Evolutionary conservation across 2,329 filamentous ascomycete species (phyloP).

Genomic region (Arthrobotrys entomopaga): DNA sequence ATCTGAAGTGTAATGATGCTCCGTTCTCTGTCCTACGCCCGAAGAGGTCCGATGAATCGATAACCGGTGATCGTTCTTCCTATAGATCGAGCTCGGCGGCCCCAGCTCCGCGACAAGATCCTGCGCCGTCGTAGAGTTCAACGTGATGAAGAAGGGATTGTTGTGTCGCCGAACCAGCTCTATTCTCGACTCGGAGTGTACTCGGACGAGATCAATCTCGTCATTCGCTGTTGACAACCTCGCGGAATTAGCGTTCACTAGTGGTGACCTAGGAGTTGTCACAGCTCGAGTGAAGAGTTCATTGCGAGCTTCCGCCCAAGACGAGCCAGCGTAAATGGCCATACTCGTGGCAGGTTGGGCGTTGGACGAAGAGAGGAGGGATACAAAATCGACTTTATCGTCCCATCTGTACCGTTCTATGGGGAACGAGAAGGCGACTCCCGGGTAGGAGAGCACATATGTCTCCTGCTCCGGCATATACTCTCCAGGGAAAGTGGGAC

Average conservation of each 20-base stretch:
- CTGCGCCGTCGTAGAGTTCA: constrained; percentile 90
- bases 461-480: constrained; percentile 79
- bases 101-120: constrained; percentile 90
- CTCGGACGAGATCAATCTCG: constrained; percentile 81
- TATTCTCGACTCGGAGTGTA: constrained; percentile 80
- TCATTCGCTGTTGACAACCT: constrained; percentile 71
- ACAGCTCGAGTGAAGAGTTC: constrained; percentile 80
- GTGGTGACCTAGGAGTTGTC: constrained; percentile 77
- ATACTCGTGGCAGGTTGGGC: constrained; percentile 83
- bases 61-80: constrained; percentile 87
- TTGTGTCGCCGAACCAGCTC: constrained; percentile 79
- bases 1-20: constrained; percentile 63
- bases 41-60: constrained; percentile 75
- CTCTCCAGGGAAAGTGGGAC: constrained; percentile 92
- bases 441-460: constrained; percentile 93
- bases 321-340: constrained; percentile 89
- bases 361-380: constrained; percentile 80
- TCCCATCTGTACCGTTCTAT: constrained; percentile 66
- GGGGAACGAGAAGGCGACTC: constrained; percentile 91
- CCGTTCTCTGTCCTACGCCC: constrained; percentile 44
- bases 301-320: constrained; percentile 84
- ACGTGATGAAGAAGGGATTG: constrained; percentile 74
- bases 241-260: constrained; percentile 65
- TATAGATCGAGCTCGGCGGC: constrained; percentile 91
- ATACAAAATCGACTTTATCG: constrained; percentile 79